phyloP scores from a whole-genome alignment of 305 asterid genomes.

The Stenogyne calaminthoides region DNA sequence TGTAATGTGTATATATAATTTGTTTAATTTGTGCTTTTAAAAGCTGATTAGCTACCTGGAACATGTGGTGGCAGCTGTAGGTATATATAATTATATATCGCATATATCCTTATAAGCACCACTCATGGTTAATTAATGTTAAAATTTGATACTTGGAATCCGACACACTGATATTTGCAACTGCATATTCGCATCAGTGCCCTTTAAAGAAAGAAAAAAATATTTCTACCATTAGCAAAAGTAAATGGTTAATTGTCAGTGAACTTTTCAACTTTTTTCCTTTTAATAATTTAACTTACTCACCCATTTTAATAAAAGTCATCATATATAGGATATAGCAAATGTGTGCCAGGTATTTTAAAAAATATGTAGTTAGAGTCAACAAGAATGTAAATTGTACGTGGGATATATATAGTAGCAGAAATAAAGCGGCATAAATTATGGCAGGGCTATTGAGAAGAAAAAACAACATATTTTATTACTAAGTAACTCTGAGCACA shows the following conservation, averaged over 20 bases:
- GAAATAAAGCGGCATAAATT: background rate
- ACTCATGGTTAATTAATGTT: background rate
- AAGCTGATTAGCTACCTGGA: background rate
- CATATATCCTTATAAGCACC: background rate
- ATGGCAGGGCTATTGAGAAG: background rate
- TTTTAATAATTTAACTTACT: background rate
- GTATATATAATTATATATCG: background rate
- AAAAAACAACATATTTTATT: conserved; percentile 18
- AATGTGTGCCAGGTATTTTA: too few species aligned
- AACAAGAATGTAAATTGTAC: too few species aligned
- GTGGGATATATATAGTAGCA: too few species aligned
- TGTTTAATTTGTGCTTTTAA: background rate
- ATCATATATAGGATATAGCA: too few species aligned
- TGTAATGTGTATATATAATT: background rate
- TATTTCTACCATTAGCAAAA: background rate
- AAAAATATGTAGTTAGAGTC: background rate
- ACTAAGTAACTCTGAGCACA: conserved; percentile 24
- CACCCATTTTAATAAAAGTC: background rate
- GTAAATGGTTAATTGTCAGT: background rate
- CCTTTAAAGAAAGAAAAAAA: background rate
- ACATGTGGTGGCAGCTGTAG: background rate
- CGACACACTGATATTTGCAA: background rate
- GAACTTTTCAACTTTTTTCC: background rate
- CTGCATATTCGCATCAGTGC: background rate
- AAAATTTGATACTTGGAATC: background rate